Evolutionary conservation across 352 stramenopile genomes (phyloP).

Genomic region (Phytophthora colocasiae): DNA sequence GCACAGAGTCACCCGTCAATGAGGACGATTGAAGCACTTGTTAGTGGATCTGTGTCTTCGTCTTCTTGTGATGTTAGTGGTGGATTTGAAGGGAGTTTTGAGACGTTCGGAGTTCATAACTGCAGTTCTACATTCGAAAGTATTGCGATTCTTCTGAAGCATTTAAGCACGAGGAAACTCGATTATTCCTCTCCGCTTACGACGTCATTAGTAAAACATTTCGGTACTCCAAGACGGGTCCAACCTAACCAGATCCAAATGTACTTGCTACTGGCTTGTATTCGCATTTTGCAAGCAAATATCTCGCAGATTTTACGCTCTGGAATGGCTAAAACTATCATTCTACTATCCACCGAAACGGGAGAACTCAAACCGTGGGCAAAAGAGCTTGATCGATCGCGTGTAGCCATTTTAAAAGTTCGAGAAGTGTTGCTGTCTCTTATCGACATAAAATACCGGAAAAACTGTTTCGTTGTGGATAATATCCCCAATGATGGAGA

Average conservation of each 20-base stretch:
- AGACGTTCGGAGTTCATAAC: constrained; percentile 48
- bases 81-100: constrained; percentile 51
- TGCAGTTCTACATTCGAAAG: constrained; percentile 59
- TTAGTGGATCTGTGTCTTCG: not conserved
- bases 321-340: constrained; percentile 50
- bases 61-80: constrained; percentile 18
- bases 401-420: constrained; percentile 37
- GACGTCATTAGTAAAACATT: constrained; percentile 3
- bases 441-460: constrained; percentile 42
- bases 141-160: constrained; percentile 43
- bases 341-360: constrained; percentile 23
- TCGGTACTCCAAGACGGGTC: not conserved
- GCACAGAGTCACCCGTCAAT: constrained; percentile 39
- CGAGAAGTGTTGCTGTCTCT: constrained; percentile 40
- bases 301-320: constrained; percentile 72
- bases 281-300: constrained; percentile 84
- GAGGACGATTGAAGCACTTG: constrained; percentile 31
- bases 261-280: constrained; percentile 71
- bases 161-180: constrained; percentile 52
- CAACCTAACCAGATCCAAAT: constrained; percentile 40
- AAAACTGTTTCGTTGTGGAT: constrained; percentile 31
- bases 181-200: constrained; percentile 30
- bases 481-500: constrained; percentile 23
- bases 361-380: constrained; percentile 4
- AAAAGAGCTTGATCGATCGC: constrained; percentile 28